Evolutionary conservation across 352 stramenopile species (phyloP).

Genomic region (Globisporangium solare): DNA sequence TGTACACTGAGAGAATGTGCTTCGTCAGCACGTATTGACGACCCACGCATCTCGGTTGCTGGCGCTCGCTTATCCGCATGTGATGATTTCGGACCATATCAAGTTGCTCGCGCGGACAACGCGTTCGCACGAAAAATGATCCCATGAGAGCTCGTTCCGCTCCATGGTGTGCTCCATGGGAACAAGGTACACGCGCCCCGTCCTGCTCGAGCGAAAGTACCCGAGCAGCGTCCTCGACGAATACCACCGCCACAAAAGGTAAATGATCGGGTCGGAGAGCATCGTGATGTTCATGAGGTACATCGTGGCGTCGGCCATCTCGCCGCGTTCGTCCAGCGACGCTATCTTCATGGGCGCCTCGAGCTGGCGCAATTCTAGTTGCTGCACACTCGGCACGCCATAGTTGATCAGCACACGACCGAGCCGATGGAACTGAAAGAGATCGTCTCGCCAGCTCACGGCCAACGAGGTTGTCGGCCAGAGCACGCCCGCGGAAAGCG

Average conservation of each 20-base stretch:
- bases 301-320: not conserved
- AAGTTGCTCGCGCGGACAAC: too few relatives aligned
- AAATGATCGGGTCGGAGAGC: conserved; percentile 8
- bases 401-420: not conserved
- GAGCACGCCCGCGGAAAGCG: conserved; percentile 7
- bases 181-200: not conserved
- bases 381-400: not conserved
- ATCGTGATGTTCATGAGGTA: conserved; percentile 15
- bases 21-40: too few relatives aligned
- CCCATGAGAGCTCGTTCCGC: too few relatives aligned
- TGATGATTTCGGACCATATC: too few relatives aligned
- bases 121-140: too few relatives aligned
- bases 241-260: not conserved
- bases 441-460: conserved; percentile 12
- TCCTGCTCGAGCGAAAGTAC: conserved; percentile 9
- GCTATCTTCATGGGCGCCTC: not conserved
- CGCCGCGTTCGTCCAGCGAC: conserved; percentile 3
- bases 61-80: too few relatives aligned
- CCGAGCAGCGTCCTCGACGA: not conserved
- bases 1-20: too few relatives aligned
- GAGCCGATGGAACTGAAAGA: not conserved
- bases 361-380: not conserved
- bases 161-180: too few relatives aligned
- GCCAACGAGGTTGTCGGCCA: conserved; percentile 5
- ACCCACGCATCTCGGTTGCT: too few relatives aligned